Evolutionary conservation across 768 basidiomycete species (phyloP).

Genomic region (Lactarius quietus): DNA sequence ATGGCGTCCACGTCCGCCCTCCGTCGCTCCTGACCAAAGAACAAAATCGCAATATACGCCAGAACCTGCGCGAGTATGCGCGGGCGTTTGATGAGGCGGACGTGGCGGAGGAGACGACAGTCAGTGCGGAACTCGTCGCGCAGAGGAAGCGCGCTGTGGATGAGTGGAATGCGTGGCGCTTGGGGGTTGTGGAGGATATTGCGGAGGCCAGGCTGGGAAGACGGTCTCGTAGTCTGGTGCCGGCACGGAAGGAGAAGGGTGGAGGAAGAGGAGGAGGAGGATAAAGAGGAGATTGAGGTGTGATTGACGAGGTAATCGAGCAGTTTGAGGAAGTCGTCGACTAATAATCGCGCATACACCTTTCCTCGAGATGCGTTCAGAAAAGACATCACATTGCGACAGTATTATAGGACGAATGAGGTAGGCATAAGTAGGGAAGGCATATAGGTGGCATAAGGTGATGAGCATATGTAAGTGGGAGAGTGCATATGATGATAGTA

Average conservation of each 20-base stretch:
- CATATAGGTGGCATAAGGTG: not conserved
- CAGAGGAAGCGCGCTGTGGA: constrained; percentile 88
- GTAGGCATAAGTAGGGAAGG: no score
- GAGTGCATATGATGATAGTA: not conserved
- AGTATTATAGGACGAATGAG: not conserved
- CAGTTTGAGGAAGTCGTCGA: constrained; percentile 76
- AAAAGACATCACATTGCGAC: not conserved
- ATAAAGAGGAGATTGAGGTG: constrained; percentile 88
- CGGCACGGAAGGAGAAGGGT: constrained; percentile 44
- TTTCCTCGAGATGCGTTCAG: not conserved
- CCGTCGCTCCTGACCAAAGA: constrained; percentile 85
- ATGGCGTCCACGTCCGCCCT: constrained; percentile 96
- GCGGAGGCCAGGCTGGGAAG: constrained; percentile 48
- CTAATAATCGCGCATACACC: constrained; percentile 23
- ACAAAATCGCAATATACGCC: constrained; percentile 79
- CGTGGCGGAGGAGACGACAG: constrained; percentile 90
- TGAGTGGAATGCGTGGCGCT: constrained; percentile 99
- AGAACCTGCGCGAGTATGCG: constrained; percentile 89
- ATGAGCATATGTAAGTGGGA: not conserved
- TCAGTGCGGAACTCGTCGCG: constrained; percentile 90
- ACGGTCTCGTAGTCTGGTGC: constrained; percentile 29
- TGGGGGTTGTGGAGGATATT: constrained; percentile 61
- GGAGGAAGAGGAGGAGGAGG: constrained; percentile 65
- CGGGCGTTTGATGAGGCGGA: constrained; percentile 95
- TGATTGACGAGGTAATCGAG: constrained; percentile 91